Base-by-base conservation (phyloP, 2,329 filamentous ascomycete genomes). In the Colletotrichum lindemuthianum region DNA sequence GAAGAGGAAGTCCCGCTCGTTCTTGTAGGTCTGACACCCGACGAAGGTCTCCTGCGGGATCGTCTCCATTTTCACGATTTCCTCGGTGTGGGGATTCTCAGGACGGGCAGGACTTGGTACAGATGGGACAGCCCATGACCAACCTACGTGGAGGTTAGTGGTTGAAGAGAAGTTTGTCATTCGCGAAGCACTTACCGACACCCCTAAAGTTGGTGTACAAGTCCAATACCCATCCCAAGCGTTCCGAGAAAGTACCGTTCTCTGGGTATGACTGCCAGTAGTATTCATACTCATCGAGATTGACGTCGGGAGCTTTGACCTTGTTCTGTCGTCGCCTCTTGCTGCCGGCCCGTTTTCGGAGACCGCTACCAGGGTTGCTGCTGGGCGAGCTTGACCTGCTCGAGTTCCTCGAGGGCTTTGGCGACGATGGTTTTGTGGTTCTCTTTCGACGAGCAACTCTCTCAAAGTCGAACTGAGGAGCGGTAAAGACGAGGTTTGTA, bases 251-350 rank as follows among this genome's bases (percentile, higher is more conserved):
- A 0, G 83, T 72, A 2, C 74, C 82, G 3, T 82, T 72, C 4
- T 79, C 77, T 0, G 87, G 88, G 67, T 84, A 90, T 1, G 80
- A 74, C 71, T 90, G 82, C 88, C 88, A 90, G 69, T 84, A 82
- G 60, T 88, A 88, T 61, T 85, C 80, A 49, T 77, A 76, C 15
- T 77, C 70, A 10, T 63, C 59, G 8, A 64, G 52, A 15, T 66
- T 53, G 8, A 52, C 59, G 11, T 66, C 63, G 9, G 59, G 59
- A 4, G 63, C 63, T 4, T 41, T 47, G 47, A 56, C 58, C 10
- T 53, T 53, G n/a, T 40, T 44, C 4, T n/a, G 3, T 32, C 37
- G 52, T 36, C 61, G 50, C 49, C 44, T 64, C 40, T 66, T 66
- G 48, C 49, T 59, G 24, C 59, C 59, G 16, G 36, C 48, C 13